Evolutionary conservation across 306 rosid species (phyloP).

Genomic region (Vigna reflexopilosa): DNA sequence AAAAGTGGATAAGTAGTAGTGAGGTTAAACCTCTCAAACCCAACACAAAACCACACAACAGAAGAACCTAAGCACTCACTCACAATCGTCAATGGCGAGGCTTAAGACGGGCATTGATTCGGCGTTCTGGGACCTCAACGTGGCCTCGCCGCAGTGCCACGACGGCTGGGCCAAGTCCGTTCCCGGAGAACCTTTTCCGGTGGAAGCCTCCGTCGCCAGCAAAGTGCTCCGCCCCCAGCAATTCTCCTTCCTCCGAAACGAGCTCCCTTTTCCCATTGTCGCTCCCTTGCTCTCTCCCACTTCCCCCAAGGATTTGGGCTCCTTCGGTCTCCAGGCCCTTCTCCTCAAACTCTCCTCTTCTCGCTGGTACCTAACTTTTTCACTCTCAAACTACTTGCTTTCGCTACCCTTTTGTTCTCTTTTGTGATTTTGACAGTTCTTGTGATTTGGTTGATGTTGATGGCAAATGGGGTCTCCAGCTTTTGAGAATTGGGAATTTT

Average conservation of each 20-base stretch:
- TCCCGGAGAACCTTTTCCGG: conserved; percentile 79
- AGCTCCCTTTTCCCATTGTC: conserved; percentile 58
- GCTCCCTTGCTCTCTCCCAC: conserved; percentile 75
- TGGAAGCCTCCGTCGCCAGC: conserved; percentile 71
- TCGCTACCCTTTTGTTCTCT: background rate
- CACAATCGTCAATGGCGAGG: conserved; percentile 60
- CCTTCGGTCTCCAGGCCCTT: conserved; percentile 76
- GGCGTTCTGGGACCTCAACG: conserved; percentile 74
- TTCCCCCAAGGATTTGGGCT: conserved; percentile 60
- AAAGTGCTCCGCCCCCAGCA: conserved; percentile 71
- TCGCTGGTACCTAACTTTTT: conserved; percentile 55
- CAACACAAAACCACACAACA: background rate
- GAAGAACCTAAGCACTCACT: background rate
- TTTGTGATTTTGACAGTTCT: background rate
- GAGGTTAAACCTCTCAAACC: conserved; percentile 12
- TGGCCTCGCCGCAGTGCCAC: conserved; percentile 68
- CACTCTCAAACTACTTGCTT: background rate
- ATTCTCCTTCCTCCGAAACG: conserved; percentile 54
- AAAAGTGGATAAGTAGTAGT: background rate
- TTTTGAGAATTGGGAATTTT: background rate
- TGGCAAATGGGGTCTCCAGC: conserved; percentile 12
- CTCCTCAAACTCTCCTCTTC: conserved; percentile 54
- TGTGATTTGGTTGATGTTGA: background rate
- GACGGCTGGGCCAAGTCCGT: conserved; percentile 71
- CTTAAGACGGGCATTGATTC: conserved; percentile 88